Base-by-base conservation (phyloP, 164 flowering plant species). In the Saururus chinensis region DNA sequence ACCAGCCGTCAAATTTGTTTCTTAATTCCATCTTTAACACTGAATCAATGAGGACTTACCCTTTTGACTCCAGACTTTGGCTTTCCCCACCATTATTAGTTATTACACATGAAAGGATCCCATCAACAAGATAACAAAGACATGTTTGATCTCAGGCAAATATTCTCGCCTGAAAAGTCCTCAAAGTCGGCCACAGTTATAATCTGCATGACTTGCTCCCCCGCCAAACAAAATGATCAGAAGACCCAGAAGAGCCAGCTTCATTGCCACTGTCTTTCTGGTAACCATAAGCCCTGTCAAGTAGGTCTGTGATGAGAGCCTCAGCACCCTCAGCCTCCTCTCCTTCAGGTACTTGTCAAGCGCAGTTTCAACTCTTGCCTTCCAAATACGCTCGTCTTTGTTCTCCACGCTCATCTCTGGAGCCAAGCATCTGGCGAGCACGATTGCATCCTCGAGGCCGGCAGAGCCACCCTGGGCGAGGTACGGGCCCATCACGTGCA, bases 401-500 rank as follows among this genome's bases (percentile, higher is more conserved):
- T 21, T 22, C 11, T 19, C 23, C 20, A 10, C 35, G 4, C 14
- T 20, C 55, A 65, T 25, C 60, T 56, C 67, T 56, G 51, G 23
- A 13, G 68, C 69, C 67, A 77, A 51, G 56, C 69, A 66, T 65
- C 78, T 65, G 12, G 66, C 81, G 17, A 77, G 76, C 19, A 75
- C 76, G 42, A 77, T 56, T 0, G 78, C 81, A 59, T 77, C 81
- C 63, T 77, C 81, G 13, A 77, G 60, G 14, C 62, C 78, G 16
- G 74, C 66, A 1, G 78, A 67, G 4, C 78, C 76, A 37, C 80
- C 80, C 42, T 77, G 80, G 10, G 74, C 76, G 4, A 74, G 60
- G 66, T 69, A 77, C 8, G 81, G 81, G 16, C 78, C 81, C 78
- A 75, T 74, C 1, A 67, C 74, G 61, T 77, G 78, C 81, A 75